phyloP scores from a whole-genome alignment of 139 green algal species.

The Gonium pectorale region DNA sequence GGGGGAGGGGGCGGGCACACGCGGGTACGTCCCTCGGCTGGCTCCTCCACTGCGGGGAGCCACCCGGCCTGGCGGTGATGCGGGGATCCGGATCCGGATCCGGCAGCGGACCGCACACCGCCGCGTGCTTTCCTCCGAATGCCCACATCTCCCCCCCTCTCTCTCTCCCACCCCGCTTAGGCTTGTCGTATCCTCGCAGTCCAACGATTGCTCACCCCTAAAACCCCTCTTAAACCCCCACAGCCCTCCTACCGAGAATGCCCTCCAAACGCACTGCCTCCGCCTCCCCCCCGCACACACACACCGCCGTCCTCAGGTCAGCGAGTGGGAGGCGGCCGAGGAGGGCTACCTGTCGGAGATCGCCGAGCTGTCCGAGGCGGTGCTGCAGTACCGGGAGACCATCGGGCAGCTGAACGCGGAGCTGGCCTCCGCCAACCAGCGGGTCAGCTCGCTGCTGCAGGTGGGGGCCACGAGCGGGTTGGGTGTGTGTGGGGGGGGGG shows the following conservation, averaged over 20 bases:
- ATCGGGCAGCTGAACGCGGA: slow-evolving; percentile 11
- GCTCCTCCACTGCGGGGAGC: not conserved
- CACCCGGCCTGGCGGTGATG: not conserved
- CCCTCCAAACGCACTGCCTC: not conserved
- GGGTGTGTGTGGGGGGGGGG: not conserved
- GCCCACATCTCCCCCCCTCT: not conserved
- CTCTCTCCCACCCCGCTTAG: not conserved
- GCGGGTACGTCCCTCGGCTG: not conserved
- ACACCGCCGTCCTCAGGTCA: not conserved
- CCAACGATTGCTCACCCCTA: not conserved
- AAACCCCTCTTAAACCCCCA: no score
- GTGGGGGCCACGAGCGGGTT: not conserved
- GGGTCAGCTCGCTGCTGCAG: not conserved
- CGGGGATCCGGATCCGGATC: no score
- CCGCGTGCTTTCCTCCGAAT: no score
- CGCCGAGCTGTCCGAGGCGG: slow-evolving; percentile 7
- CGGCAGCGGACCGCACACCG: no score
- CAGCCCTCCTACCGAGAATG: no score
- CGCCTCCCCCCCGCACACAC: not conserved
- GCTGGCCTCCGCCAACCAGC: not conserved
- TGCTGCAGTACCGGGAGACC: slow-evolving; percentile 29
- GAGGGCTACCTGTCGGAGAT: slow-evolving; percentile 20
- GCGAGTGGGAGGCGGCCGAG: slow-evolving; percentile 10
- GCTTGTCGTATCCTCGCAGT: not conserved
- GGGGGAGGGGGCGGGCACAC: not conserved